Percentiles rank a stretch among this genome's conserved stretches.
Evolutionary conservation across 345 rosid species (phyloP).

Genomic region (Lepidium didymum): DNA sequence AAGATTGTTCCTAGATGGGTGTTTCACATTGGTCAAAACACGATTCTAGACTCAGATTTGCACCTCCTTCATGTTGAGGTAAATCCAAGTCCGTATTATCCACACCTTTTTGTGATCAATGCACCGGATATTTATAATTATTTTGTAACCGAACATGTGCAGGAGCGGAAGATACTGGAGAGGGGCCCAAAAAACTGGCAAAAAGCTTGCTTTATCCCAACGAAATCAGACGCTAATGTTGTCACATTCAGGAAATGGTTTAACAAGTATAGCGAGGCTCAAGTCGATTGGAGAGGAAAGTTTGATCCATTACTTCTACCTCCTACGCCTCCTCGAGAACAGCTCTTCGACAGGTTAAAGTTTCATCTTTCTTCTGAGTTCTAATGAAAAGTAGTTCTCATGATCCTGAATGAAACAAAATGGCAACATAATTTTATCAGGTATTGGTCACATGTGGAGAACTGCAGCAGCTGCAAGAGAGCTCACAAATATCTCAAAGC

Average conservation of each 20-base stretch:
- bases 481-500: conserved; percentile 55
- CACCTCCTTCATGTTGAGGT: conserved; percentile 90
- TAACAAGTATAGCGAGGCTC: conserved; percentile 54
- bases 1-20: conserved; percentile 78
- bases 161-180: conserved; percentile 87
- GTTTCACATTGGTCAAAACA: conserved; percentile 71
- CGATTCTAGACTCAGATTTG: conserved; percentile 80
- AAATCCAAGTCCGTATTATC: not conserved
- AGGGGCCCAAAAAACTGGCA: conserved; percentile 70
- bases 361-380: not conserved
- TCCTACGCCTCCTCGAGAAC: conserved; percentile 66
- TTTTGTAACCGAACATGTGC: not conserved
- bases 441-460: conserved; percentile 86
- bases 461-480: conserved; percentile 62
- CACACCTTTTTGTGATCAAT: not conserved
- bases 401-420: not conserved
- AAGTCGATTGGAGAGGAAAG: conserved; percentile 72
- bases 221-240: conserved; percentile 66
- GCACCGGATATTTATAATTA: not conserved
- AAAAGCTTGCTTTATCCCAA: conserved; percentile 75
- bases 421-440: conserved; percentile 21
- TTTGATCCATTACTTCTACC: conserved; percentile 60
- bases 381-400: not conserved
- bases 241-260: conserved; percentile 77
- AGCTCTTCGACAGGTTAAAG: conserved; percentile 67